Percentiles rank a stretch among this genome's conserved stretches.
Evolutionary conservation across 108 stramenopile genomes (phyloP).

Genomic region (Stephanodiscus minutulus): DNA sequence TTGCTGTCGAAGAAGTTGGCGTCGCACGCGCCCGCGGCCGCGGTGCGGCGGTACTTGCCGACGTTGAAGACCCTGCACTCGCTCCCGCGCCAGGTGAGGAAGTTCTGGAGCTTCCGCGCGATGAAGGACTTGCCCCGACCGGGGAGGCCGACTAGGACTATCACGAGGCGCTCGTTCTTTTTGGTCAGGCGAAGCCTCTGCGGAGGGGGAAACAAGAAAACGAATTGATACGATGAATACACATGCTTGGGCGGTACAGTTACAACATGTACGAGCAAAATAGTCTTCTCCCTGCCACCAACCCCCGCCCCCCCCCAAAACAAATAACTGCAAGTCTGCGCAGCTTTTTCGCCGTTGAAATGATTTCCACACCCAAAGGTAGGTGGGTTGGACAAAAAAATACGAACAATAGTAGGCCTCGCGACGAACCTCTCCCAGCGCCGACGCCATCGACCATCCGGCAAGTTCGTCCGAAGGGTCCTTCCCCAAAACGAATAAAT

Average conservation of each 20-base stretch:
- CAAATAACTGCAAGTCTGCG: background rate
- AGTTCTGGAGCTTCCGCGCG: constrained; percentile 80
- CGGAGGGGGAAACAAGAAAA: background rate
- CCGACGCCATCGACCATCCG: too few species aligned
- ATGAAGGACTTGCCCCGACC: constrained; percentile 93
- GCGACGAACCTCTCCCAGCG: too few species aligned
- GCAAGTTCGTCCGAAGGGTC: too few species aligned
- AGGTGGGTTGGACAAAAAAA: background rate
- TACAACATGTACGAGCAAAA: too few species aligned
- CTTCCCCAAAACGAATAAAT: constrained; percentile 3
- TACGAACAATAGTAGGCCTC: background rate
- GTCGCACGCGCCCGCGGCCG: constrained; percentile 62
- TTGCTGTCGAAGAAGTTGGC: constrained; percentile 87
- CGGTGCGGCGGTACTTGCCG: constrained; percentile 84
- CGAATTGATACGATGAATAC: too few species aligned
- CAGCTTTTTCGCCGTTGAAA: too few species aligned
- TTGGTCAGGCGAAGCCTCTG: constrained; percentile 76
- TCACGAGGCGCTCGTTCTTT: constrained; percentile 67
- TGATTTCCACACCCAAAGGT: too few species aligned
- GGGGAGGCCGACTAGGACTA: constrained; percentile 86
- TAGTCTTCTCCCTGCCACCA: too few species aligned
- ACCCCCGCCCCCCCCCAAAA: background rate
- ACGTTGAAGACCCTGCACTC: constrained; percentile 89
- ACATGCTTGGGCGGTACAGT: constrained; percentile 6
- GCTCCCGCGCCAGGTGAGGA: constrained; percentile 80